Evolutionary conservation across 2,329 filamentous ascomycete species (phyloP), one percentile per base, ranked within the genome.

Genomic region (Penicillium brevicompactum): DNA sequence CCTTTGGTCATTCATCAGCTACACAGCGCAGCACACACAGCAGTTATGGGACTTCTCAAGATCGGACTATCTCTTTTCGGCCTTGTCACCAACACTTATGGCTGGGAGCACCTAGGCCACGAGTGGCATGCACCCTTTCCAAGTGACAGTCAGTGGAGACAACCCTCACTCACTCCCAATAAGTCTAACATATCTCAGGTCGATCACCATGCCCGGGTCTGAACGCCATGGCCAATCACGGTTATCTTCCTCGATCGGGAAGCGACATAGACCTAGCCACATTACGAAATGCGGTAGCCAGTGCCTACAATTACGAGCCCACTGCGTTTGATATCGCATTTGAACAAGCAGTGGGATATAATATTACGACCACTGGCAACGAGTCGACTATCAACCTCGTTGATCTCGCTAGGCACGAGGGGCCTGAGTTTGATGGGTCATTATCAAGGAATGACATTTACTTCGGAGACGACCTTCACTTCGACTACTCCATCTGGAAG

Each of bases 151-250:
- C 4, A 18, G 46, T 49, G 2, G 18, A 13, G 6, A n/a, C 11
- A 3, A 7, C 9, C 9, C 16, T 5, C 18, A 18, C 2, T 30
- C 8, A 3, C 5, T 10, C 34, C 14, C 13, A 40, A 4, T 11
- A 41, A 30, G 4, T n/a, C 10, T 49, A 41, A 49, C 16, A 21
- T 31, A 10, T 22, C n/a, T 13, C 16, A 49, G 47, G 47, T 18
- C 49, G 49, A 13, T 51, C 49, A 5, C 49, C 49, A 27, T 51
- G 49, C 30, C 49, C 49, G 13, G 41, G 49, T n/a, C 49, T 51
- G 1, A 51, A 51, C 13, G 49, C 49, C 10, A 14, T 51, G n/a
- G 30, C 49, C 30, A 51, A 51, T 31, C 49, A 51, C 14, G 49
- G 40, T 31, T 51, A 24, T 13, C 41, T 51, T 8, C 49, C 41